Conservation (phyloP, 1,284 basidiomycete genomes). For the Fomitopsis betulina region DNA sequence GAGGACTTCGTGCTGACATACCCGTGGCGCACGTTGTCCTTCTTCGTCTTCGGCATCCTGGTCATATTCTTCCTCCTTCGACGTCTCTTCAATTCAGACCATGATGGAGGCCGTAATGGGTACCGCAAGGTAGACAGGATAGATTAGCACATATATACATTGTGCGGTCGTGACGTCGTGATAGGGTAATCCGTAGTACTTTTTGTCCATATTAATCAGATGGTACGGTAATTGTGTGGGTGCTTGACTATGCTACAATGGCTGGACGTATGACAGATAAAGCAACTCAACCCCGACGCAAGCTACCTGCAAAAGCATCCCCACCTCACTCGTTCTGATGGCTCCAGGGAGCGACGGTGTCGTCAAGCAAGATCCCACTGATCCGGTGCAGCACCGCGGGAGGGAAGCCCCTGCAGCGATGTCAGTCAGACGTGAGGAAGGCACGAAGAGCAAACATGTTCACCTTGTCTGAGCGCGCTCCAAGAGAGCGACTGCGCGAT, state of each 20-base stretch:
- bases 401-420: conserved; percentile 62
- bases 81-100: conserved; percentile 7
- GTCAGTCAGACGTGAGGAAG: not conserved
- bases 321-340: conserved; percentile 17
- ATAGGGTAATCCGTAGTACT: conserved; percentile 1
- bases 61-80: conserved; percentile 14
- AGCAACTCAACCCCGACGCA: not conserved
- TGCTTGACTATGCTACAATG: conserved; percentile 2
- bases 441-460: conserved; percentile 16
- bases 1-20: conserved; percentile 42
- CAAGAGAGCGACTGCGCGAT: conserved; percentile 68
- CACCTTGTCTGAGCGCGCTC: conserved; percentile 74
- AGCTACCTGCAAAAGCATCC: not conserved
- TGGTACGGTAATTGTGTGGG: not conserved
- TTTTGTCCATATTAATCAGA: not conserved
- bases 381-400: conserved; percentile 39
- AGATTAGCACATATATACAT: conserved; percentile 7
- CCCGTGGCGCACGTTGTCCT: conserved; percentile 25
- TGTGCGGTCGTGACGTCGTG: not conserved
- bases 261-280: not conserved
- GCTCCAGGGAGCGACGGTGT: conserved; percentile 30
- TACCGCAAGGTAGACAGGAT: conserved; percentile 9
- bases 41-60: conserved; percentile 16
- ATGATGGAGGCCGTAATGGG: not conserved
- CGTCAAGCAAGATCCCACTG: conserved; percentile 37